Percentiles rank a stretch among this genome's conserved stretches.
Evolutionary conservation across 2,329 filamentous ascomycete species (phyloP).

Genomic region (Whalleya microplaca): DNA sequence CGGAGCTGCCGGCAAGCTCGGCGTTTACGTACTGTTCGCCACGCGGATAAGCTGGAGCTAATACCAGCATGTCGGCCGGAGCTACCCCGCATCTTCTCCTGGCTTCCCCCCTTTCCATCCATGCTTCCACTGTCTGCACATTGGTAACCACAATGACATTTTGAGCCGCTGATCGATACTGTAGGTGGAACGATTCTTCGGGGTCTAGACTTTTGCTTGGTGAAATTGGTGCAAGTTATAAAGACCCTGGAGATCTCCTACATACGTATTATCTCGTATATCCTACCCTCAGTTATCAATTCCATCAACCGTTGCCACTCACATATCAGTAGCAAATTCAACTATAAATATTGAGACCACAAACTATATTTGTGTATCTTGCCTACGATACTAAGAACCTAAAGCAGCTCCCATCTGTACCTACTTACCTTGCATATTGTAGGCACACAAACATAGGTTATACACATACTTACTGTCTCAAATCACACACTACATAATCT

Average conservation of each 20-base stretch:
- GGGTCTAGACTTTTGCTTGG: conserved; percentile 14
- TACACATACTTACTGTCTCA: background rate
- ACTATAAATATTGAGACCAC: background rate
- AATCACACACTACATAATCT: too few species aligned
- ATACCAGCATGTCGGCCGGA: conserved; percentile 7
- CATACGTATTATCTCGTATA: too few species aligned
- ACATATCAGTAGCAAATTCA: background rate
- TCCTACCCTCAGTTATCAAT: background rate
- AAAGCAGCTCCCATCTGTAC: background rate
- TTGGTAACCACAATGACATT: background rate
- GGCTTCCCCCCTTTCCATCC: background rate
- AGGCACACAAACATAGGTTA: background rate
- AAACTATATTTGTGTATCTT: background rate
- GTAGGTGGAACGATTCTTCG: conserved; percentile 25
- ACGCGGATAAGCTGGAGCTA: conserved; percentile 11
- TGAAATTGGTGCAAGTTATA: conserved; percentile 4
- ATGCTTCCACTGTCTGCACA: background rate
- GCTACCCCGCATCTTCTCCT: conserved; percentile 26
- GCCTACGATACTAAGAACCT: too few species aligned
- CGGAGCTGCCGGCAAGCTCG: too few species aligned
- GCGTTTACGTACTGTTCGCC: background rate
- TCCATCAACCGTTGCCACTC: background rate
- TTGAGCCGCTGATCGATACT: conserved; percentile 21
- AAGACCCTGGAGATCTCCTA: conserved; percentile 8
- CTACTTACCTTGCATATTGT: background rate